Conservation (phyloP, 768 basidiomycete species). For the Suillus luteus region DNA sequence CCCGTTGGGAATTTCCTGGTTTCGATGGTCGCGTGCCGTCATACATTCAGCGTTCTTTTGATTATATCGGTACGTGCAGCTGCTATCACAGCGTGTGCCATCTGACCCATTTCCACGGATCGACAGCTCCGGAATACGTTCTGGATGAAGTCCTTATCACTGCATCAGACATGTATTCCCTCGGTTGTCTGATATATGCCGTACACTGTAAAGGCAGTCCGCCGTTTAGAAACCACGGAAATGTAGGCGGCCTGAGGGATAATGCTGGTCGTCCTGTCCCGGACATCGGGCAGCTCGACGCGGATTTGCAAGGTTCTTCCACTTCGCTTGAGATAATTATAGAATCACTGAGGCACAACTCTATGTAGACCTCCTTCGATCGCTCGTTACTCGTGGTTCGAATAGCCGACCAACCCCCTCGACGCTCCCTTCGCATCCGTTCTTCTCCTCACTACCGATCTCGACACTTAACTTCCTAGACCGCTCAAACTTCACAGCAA, state of each 20-base stretch:
- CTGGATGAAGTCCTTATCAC: conserved; percentile 86
- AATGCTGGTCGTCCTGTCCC: conserved; percentile 64
- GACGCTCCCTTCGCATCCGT: conserved; percentile 79
- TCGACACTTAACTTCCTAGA: conserved; percentile 96
- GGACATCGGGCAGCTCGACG: conserved; percentile 66
- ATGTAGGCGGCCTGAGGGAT: conserved; percentile 67
- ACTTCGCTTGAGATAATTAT: conserved; percentile 10
- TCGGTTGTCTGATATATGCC: conserved; percentile 89
- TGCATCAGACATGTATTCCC: conserved; percentile 89
- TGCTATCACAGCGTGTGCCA: background rate
- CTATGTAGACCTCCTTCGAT: conserved; percentile 67
- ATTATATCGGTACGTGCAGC: conserved; percentile 76
- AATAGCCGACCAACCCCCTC: conserved; percentile 73
- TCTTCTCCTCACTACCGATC: conserved; percentile 95
- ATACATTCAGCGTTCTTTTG: conserved; percentile 88
- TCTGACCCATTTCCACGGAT: background rate
- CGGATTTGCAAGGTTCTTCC: conserved; percentile 66
- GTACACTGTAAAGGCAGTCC: conserved; percentile 88
- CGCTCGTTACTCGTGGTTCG: conserved; percentile 80
- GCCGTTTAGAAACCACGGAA: conserved; percentile 86
- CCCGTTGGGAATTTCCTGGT: conserved; percentile 89
- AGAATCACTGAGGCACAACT: conserved; percentile 13
- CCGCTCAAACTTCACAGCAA: conserved; percentile 91
- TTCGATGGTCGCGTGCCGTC: conserved; percentile 79
- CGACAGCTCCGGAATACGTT: conserved; percentile 88